Percentiles rank a stretch among this genome's conserved stretches.
Conservation (phyloP, 257 asterid species). For the Fraxinus anomala region DNA sequence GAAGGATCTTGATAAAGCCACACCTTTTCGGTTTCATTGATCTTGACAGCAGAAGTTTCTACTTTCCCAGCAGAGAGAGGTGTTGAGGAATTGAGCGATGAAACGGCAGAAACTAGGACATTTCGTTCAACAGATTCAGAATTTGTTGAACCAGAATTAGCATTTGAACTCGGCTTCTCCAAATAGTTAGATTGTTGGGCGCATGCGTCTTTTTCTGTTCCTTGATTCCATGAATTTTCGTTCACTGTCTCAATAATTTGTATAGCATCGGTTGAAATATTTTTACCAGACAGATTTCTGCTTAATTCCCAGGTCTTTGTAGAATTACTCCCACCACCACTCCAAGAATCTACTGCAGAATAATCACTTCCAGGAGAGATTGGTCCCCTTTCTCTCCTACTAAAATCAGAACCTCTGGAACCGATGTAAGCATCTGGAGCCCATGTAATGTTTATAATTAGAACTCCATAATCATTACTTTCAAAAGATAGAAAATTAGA, state of each 20-base stretch:
- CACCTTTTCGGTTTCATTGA: slow-evolving; percentile 81
- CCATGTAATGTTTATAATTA: slow-evolving; percentile 14
- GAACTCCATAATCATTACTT: not conserved
- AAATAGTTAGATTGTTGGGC: slow-evolving; percentile 38
- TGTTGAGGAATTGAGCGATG: not conserved
- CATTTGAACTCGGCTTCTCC: slow-evolving; percentile 41
- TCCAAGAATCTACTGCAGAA: slow-evolving; percentile 65
- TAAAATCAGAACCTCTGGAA: slow-evolving; percentile 62
- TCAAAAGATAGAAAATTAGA: not conserved
- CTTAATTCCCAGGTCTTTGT: slow-evolving; percentile 50
- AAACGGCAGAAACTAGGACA: slow-evolving; percentile 2
- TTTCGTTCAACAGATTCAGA: slow-evolving; percentile 48
- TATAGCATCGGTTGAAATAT: slow-evolving; percentile 38
- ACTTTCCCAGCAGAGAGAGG: slow-evolving; percentile 6
- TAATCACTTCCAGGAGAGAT: slow-evolving; percentile 69
- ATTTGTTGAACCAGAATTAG: slow-evolving; percentile 31
- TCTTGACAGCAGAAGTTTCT: slow-evolving; percentile 47
- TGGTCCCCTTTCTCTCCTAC: slow-evolving; percentile 73
- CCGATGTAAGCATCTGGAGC: slow-evolving; percentile 66
- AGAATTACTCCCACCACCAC: slow-evolving; percentile 43
- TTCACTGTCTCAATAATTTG: slow-evolving; percentile 47
- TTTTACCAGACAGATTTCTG: slow-evolving; percentile 49
- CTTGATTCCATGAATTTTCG: slow-evolving; percentile 62
- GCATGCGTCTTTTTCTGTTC: slow-evolving; percentile 38
- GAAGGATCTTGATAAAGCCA: slow-evolving; percentile 95